These are phyloP conservation scores for Coccomyxa subellipsoidea DNA, from an alignment of 163 green algal species.

Conservation along the genomic window DNA sequence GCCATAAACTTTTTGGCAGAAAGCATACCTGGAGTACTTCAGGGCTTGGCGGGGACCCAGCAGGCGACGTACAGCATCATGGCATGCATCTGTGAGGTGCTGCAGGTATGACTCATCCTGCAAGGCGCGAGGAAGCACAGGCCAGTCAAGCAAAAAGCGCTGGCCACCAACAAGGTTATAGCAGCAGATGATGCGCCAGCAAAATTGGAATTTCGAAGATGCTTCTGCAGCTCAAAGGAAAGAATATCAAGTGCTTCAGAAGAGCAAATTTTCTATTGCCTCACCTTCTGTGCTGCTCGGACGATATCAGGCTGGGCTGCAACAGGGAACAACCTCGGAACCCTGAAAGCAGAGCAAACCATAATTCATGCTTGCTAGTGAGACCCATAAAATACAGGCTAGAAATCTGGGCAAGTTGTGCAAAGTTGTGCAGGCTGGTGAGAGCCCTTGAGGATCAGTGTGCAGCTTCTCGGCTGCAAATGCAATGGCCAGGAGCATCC, in stretches of 20 bases:
- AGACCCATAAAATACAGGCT: no score
- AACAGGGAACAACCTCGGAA: conserved; percentile 19
- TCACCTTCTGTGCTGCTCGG: conserved; percentile 38
- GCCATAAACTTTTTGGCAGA: no score
- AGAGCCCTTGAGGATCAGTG: neutral
- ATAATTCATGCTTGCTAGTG: no score
- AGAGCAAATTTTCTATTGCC: no score
- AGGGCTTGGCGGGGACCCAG: conserved; percentile 56
- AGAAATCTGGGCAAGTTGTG: no score
- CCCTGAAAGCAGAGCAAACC: conserved; percentile 1
- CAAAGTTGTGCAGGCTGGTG: no score
- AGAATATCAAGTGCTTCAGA: no score
- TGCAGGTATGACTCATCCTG: conserved; percentile 72
- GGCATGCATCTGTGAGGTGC: conserved; percentile 51
- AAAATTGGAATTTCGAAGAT: no score
- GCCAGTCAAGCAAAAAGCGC: neutral
- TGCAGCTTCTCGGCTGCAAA: neutral
- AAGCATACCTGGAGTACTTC: conserved; percentile 45
- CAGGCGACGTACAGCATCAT: conserved; percentile 58
- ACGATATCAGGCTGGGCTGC: conserved; percentile 65
- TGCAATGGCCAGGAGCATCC: no score
- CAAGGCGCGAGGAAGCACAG: no score
- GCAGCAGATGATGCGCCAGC: neutral
- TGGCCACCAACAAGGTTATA: neutral
- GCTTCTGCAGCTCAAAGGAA: no score